phyloP scores from a whole-genome alignment of 1,284 basidiomycete genomes.

The Leucocoprinus gongylophorus region DNA sequence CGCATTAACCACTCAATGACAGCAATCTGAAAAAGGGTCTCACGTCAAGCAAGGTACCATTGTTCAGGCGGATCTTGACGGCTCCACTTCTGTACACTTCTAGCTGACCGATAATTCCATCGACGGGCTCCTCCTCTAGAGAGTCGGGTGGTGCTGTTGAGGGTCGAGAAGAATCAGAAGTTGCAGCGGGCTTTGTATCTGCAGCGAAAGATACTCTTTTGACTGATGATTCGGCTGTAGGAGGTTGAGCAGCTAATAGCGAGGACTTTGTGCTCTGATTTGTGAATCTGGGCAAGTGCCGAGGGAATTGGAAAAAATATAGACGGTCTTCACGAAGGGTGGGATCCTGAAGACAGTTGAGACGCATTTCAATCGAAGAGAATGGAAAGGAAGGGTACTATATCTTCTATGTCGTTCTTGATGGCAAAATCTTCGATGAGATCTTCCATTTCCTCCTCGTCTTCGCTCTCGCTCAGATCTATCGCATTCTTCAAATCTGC shows the following conservation, averaged over 20 bases:
- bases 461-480: conserved; percentile 78
- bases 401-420: conserved; percentile 35
- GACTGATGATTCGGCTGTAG: conserved; percentile 24
- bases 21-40: conserved; percentile 22
- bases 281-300: conserved; percentile 77
- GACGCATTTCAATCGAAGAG: conserved; percentile 9
- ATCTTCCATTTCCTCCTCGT: conserved; percentile 81
- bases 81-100: conserved; percentile 79
- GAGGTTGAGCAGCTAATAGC: conserved; percentile 19
- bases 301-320: conserved; percentile 91
- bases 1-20: conserved; percentile 1
- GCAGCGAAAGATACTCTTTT: conserved; percentile 58
- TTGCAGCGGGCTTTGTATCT: conserved; percentile 42
- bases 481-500: conserved; percentile 65
- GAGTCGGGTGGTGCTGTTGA: conserved; percentile 23
- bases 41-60: conserved; percentile 80
- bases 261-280: conserved; percentile 24
- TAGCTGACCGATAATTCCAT: conserved; percentile 77
- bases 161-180: conserved; percentile 22
- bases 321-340: conserved; percentile 56
- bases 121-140: conserved; percentile 33
- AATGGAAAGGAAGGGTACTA: conserved; percentile 20
- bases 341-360: conserved; percentile 32
- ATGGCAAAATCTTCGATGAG: conserved; percentile 75
- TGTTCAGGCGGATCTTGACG: conserved; percentile 80